Percentiles rank a stretch among this genome's conserved stretches.
These are phyloP conservation scores for Aspergillus niger DNA, from an alignment of 2,329 filamentous ascomycete species.

Conservation along the genomic window DNA sequence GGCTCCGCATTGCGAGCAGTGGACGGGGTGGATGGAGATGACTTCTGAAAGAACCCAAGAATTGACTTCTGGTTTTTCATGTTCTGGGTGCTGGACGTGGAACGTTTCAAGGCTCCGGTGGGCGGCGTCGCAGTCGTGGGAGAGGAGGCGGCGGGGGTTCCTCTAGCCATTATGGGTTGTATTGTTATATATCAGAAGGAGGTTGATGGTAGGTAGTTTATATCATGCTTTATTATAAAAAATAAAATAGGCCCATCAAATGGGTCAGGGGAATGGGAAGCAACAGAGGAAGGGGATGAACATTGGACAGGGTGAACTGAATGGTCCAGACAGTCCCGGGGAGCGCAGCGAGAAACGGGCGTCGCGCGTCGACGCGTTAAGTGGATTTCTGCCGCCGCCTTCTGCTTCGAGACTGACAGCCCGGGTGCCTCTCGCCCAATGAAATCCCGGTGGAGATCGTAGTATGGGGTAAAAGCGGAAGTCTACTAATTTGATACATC, in stretches of 20 bases:
- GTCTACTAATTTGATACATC: no score
- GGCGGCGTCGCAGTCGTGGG: constrained; percentile 39
- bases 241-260: background rate
- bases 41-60: constrained; percentile 74
- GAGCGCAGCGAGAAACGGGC: no score
- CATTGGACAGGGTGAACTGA: background rate
- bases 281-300: background rate
- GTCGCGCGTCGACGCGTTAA: constrained; percentile 35
- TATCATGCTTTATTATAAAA: constrained; percentile 4
- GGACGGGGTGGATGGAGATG: constrained; percentile 50
- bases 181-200: background rate
- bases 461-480: no score
- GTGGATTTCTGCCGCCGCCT: constrained; percentile 25
- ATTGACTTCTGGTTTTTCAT: constrained; percentile 71
- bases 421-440: no score
- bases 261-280: background rate
- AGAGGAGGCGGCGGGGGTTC: constrained; percentile 37
- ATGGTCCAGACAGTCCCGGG: background rate
- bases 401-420: background rate
- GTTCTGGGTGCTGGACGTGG: constrained; percentile 45
- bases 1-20: constrained; percentile 33
- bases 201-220: background rate
- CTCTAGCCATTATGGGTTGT: constrained; percentile 40
- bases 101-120: constrained; percentile 41
- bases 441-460: no score